phyloP scores from a whole-genome alignment of 2,329 filamentous ascomycete genomes.

The Cladosporium sp. region DNA sequence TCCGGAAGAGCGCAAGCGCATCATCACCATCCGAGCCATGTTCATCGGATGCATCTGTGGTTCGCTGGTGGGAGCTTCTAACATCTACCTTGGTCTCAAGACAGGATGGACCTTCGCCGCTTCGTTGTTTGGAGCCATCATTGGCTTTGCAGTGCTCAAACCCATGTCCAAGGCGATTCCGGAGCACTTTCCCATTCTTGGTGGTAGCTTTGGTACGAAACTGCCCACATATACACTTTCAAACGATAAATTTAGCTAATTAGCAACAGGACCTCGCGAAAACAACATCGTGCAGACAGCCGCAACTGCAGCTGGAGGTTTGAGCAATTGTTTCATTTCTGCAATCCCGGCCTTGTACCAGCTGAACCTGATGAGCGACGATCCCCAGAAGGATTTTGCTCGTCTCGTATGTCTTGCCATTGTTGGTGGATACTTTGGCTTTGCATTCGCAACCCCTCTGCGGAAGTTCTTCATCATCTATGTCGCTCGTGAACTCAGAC shows the following conservation, averaged over 20 bases:
- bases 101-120: conserved; percentile 43
- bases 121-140: conserved; percentile 43
- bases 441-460: conserved; percentile 56
- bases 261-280: conserved; percentile 47
- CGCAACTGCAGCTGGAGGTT: conserved; percentile 55
- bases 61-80: conserved; percentile 57
- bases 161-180: conserved; percentile 48
- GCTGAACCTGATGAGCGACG: conserved; percentile 46
- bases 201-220: conserved; percentile 43
- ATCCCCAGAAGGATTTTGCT: conserved; percentile 52
- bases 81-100: conserved; percentile 55
- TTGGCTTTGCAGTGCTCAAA: conserved; percentile 56
- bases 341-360: conserved; percentile 59
- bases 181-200: conserved; percentile 47
- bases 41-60: conserved; percentile 53
- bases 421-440: conserved; percentile 59
- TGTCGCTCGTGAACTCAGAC: conserved; percentile 54
- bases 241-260: neutral
- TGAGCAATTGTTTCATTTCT: conserved; percentile 54
- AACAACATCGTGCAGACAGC: conserved; percentile 59
- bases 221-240: neutral
- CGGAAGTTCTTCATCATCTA: conserved; percentile 66
- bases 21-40: conserved; percentile 53
- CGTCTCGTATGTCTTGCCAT: conserved; percentile 57
- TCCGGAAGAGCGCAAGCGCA: conserved; percentile 42